Evolutionary conservation across 805 yeast genomes (phyloP).

Genomic region (Candida chauliodis): DNA sequence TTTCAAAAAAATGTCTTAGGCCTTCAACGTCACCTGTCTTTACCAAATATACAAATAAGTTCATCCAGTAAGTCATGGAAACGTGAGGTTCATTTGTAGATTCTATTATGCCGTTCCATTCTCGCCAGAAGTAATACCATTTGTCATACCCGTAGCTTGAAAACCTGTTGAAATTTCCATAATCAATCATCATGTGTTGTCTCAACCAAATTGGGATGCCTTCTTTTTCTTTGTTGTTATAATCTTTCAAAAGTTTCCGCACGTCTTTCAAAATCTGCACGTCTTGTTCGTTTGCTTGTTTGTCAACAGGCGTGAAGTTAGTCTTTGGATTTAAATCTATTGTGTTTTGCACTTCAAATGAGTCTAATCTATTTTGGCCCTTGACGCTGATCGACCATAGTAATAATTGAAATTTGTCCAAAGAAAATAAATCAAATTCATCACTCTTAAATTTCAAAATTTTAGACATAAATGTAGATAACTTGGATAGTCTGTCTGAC

Average conservation of each 20-base stretch:
- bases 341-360: constrained; percentile 1
- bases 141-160: constrained; percentile 18
- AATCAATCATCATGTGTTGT: constrained; percentile 33
- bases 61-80: constrained; percentile 23
- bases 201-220: constrained; percentile 17
- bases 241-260: constrained; percentile 21
- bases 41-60: constrained; percentile 31
- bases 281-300: constrained; percentile 15
- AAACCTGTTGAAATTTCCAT: constrained; percentile 23
- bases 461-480: constrained; percentile 26
- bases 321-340: background rate
- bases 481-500: constrained; percentile 19
- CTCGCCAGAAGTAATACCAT: constrained; percentile 37
- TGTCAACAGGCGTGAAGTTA: background rate
- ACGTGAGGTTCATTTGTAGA: constrained; percentile 8
- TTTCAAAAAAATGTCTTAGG: constrained; percentile 23
- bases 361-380: constrained; percentile 5
- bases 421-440: constrained; percentile 19
- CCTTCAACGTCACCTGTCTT: constrained; percentile 23
- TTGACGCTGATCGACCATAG: constrained; percentile 30
- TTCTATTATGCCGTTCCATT: constrained; percentile 28
- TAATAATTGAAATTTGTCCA: constrained; percentile 30
- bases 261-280: constrained; percentile 29
- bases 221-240: constrained; percentile 13
- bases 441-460: constrained; percentile 25